Conservation (phyloP, 164 flowering plant genomes). For the Stephania yunnanensis region DNA sequence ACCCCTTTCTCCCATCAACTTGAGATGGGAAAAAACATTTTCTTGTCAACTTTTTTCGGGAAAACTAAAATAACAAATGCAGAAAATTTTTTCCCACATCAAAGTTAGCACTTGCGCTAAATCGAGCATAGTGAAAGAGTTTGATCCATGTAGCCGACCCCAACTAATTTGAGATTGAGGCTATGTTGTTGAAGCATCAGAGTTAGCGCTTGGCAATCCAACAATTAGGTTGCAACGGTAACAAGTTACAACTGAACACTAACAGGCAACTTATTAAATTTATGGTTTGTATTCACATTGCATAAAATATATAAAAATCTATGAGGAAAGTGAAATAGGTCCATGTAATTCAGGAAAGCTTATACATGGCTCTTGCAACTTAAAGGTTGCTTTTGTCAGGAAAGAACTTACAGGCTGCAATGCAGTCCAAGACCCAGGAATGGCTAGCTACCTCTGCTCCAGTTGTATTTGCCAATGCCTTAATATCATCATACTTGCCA, state of each 20-base stretch:
- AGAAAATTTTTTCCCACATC: no score
- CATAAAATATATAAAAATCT: background rate
- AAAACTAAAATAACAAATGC: background rate
- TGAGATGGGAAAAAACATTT: background rate
- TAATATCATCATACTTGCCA: slow-evolving; percentile 44
- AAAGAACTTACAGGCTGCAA: slow-evolving; percentile 49
- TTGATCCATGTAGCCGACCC: no score
- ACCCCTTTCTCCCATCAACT: background rate
- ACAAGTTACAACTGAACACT: background rate
- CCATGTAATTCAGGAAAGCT: slow-evolving; percentile 3
- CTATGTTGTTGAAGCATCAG: background rate
- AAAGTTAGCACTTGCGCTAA: background rate
- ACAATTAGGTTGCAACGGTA: background rate
- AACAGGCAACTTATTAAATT: background rate
- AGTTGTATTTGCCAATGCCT: slow-evolving; percentile 46
- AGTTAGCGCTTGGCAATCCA: background rate
- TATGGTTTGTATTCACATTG: background rate
- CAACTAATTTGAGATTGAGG: no score
- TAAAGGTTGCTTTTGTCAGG: slow-evolving; percentile 40
- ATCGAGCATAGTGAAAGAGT: background rate
- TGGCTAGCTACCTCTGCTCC: slow-evolving; percentile 58
- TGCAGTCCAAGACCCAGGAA: slow-evolving; percentile 74
- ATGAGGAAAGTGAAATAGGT: background rate
- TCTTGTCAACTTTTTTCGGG: background rate
- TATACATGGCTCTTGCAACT: slow-evolving; percentile 34